Percentiles rank a stretch among this genome's conserved stretches.
phyloP scores from a whole-genome alignment of 805 yeast species.

The Sugiyamaella floridensis region DNA sequence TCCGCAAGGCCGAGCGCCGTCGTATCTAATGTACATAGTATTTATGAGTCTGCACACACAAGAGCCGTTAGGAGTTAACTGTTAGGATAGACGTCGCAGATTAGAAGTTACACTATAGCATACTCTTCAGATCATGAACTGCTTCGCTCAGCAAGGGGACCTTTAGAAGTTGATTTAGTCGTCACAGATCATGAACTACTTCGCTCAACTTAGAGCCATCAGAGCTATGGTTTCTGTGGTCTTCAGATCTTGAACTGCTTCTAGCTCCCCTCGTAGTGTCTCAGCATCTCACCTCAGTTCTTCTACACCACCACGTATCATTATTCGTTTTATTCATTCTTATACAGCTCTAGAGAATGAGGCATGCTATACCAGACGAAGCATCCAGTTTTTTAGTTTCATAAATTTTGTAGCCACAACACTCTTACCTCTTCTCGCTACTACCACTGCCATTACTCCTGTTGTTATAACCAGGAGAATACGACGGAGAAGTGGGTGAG shows the following conservation, averaged over 20 bases:
- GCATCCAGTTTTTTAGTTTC: background rate
- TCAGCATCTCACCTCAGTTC: no score
- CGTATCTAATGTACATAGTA: conserved; percentile 7
- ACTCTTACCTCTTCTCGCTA: background rate
- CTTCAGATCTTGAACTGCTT: no score
- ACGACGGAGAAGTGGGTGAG: conserved; percentile 67
- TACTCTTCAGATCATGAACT: no score
- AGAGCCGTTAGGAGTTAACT: no score
- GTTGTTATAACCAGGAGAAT: conserved; percentile 42
- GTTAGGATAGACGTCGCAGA: no score
- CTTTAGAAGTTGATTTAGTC: no score
- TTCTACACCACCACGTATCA: background rate
- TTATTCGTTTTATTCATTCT: background rate
- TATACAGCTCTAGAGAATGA: background rate
- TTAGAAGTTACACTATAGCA: no score
- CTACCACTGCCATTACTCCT: background rate
- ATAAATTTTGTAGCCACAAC: background rate
- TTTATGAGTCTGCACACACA: background rate
- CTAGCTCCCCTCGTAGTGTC: no score
- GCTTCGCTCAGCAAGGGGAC: no score
- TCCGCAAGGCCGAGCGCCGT: conserved; percentile 27
- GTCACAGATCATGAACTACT: no score
- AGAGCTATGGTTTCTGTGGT: no score
- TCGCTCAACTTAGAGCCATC: background rate
- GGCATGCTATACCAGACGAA: background rate